These are phyloP conservation scores for Trichosporon asahii DNA, from an alignment of 1,284 basidiomycete genomes.

Conservation along the genomic window DNA sequence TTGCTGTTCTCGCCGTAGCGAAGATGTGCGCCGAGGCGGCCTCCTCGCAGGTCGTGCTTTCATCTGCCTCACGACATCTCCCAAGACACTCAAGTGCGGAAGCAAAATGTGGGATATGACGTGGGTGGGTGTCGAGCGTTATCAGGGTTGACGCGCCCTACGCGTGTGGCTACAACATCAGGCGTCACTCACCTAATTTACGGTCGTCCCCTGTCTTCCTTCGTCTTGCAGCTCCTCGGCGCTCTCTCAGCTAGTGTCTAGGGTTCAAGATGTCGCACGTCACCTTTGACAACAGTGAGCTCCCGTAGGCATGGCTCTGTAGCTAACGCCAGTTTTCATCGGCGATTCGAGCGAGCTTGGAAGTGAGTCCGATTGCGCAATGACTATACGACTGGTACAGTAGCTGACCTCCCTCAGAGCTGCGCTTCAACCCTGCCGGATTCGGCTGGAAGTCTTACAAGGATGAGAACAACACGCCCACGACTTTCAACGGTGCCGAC, in stretches of 20 bases:
- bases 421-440: conserved; percentile 80
- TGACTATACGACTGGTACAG: background rate
- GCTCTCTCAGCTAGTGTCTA: background rate
- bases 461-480: conserved; percentile 56
- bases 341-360: conserved; percentile 69
- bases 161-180: conserved; percentile 3
- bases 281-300: conserved; percentile 46
- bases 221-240: conserved; percentile 3
- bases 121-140: background rate
- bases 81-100: background rate
- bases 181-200: background rate
- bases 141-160: background rate
- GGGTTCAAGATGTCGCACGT: conserved; percentile 39
- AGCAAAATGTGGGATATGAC: background rate
- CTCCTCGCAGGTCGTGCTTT: no score
- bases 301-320: no score
- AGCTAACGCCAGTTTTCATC: conserved; percentile 60
- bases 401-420: conserved; percentile 59
- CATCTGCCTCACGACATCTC: background rate
- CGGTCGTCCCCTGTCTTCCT: background rate
- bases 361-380: conserved; percentile 59
- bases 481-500: conserved; percentile 66
- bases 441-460: conserved; percentile 78
- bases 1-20: background rate
- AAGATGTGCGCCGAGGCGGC: no score